Evolutionary conservation across 2,329 filamentous ascomycete genomes (phyloP).

Genomic region (Cladosporium cucumerinum): DNA sequence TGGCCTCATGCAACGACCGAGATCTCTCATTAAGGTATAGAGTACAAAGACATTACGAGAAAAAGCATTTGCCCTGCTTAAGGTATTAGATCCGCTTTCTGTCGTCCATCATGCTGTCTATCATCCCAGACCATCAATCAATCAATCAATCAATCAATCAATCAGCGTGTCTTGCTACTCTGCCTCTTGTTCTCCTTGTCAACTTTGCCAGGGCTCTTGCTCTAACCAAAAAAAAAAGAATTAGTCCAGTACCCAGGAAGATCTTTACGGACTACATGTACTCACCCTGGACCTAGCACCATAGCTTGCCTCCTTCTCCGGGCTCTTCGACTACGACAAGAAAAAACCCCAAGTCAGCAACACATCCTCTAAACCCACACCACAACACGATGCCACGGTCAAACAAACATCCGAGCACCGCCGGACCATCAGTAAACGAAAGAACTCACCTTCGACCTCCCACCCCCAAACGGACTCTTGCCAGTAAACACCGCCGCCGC

Average conservation of each 20-base stretch:
- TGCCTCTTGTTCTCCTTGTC: slow-evolving; percentile 13
- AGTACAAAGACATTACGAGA: slow-evolving; percentile 1
- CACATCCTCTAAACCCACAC: neutral
- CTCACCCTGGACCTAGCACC: neutral
- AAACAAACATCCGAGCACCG: too few species aligned
- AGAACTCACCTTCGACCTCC: neutral
- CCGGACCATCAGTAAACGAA: too few species aligned
- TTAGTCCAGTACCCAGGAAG: neutral
- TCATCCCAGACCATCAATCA: neutral
- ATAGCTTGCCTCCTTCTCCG: neutral
- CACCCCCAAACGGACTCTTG: neutral
- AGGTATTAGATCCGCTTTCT: neutral
- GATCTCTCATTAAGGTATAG: neutral
- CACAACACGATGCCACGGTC: too few species aligned
- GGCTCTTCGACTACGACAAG: neutral
- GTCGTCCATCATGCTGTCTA: neutral
- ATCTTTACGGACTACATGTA: neutral
- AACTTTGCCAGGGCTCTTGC: slow-evolving; percentile 2
- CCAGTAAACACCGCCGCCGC: neutral
- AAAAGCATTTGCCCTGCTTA: neutral
- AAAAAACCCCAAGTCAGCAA: neutral
- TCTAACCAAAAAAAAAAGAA: neutral
- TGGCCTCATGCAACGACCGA: neutral
- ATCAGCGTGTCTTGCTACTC: neutral
- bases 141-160: neutral